A percentile compares a stretch with the other conserved stretches of the same genome.
Conservation (phyloP, 805 yeast species). For the Starmerella ratchasimensis region DNA sequence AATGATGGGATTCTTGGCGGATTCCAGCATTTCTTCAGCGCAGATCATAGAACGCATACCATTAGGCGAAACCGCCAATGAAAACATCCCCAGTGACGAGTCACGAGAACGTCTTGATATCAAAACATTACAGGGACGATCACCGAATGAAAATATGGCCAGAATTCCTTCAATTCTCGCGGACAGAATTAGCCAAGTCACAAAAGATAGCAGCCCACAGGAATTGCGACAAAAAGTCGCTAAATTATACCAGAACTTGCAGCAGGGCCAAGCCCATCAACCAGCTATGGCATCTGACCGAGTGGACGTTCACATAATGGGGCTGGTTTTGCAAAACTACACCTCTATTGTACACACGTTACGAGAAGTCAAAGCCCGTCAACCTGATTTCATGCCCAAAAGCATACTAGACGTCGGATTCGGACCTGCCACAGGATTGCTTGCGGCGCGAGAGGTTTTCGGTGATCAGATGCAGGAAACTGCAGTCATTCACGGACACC, state of each 20-base stretch:
- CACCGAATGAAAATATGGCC: conserved; percentile 36
- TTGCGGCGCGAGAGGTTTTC: conserved; percentile 75
- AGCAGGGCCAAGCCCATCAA: conserved; percentile 40
- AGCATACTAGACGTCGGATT: conserved; percentile 65
- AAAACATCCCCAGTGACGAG: neutral
- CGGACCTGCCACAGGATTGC: conserved; percentile 87
- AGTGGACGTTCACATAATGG: conserved; percentile 69
- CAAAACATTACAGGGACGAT: conserved; percentile 38
- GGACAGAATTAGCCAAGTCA: conserved; percentile 47
- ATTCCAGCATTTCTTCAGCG: neutral
- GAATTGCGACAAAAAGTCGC: conserved; percentile 51
- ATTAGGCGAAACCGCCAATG: too few relatives aligned
- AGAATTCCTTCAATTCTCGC: conserved; percentile 45
- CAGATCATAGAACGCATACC: conserved; percentile 1
- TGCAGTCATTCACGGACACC: conserved; percentile 53
- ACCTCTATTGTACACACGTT: conserved; percentile 55
- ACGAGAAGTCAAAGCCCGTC: conserved; percentile 46
- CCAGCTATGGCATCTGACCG: conserved; percentile 27
- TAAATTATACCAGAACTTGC: conserved; percentile 37
- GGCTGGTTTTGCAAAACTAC: conserved; percentile 69
- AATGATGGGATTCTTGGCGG: conserved; percentile 4
- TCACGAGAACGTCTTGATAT: neutral
- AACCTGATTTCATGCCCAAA: conserved; percentile 43
- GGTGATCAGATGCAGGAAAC: conserved; percentile 55
- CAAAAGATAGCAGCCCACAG: conserved; percentile 49